Evolutionary conservation across 2,329 filamentous ascomycete species (phyloP).

Genomic region (Aaosphaeria arxii): DNA sequence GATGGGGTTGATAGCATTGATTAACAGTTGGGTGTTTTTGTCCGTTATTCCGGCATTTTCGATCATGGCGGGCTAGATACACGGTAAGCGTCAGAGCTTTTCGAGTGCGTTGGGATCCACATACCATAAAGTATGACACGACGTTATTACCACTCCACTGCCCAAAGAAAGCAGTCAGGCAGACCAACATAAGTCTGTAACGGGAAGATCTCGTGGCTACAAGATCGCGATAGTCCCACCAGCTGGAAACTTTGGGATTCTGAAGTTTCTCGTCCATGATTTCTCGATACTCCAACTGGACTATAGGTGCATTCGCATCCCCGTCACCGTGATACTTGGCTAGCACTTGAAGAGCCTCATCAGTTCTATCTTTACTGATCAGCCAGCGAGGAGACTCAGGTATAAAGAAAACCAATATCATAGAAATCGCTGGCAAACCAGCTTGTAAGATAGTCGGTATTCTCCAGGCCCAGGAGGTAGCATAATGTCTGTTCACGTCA

Average conservation of each 20-base stretch:
- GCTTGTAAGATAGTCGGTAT: slow-evolving; percentile 7
- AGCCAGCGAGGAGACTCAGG: slow-evolving; percentile 62
- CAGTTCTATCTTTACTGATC: slow-evolving; percentile 52
- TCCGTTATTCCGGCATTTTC: slow-evolving; percentile 1
- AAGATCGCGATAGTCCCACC: slow-evolving; percentile 1
- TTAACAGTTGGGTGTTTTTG: background rate
- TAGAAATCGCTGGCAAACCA: slow-evolving; percentile 39
- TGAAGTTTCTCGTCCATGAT: slow-evolving; percentile 38
- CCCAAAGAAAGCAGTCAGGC: background rate
- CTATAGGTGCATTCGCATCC: slow-evolving; percentile 40
- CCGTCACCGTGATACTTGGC: slow-evolving; percentile 63
- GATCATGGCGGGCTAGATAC: slow-evolving; percentile 1
- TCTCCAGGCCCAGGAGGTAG: slow-evolving; percentile 34
- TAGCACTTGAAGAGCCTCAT: slow-evolving; percentile 58
- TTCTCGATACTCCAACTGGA: slow-evolving; percentile 33
- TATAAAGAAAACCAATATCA: slow-evolving; percentile 50
- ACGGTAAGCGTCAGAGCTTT: too few relatives aligned
- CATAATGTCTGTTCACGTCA: slow-evolving; percentile 22
- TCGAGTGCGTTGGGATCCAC: background rate
- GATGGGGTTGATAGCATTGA: slow-evolving; percentile 2
- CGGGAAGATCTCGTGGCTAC: background rate
- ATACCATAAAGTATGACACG: background rate
- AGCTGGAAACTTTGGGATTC: background rate
- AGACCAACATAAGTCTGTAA: background rate
- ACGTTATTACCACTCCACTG: slow-evolving; percentile 2